Percentiles rank a stretch among this genome's conserved stretches.
Conservation (phyloP, 2,329 filamentous ascomycete species). For the Corinectria fuckeliana region DNA sequence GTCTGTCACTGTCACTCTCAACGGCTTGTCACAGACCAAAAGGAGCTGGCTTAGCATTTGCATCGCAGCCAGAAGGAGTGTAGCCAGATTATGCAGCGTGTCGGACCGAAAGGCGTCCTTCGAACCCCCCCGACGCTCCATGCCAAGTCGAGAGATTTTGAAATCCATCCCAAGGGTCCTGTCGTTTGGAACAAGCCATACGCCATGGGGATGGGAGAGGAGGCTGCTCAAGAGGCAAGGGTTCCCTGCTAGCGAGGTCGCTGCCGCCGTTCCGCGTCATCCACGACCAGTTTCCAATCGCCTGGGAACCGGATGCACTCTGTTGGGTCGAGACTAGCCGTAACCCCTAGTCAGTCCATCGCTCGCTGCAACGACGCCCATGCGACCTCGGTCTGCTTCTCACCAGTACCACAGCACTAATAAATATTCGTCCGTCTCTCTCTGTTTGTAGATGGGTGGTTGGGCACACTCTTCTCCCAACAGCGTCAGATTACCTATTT, state of each 20-base stretch:
- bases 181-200: slow-evolving; percentile 22
- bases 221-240: slow-evolving; percentile 26
- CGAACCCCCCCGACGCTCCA: neutral
- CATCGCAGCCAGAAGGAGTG: neutral
- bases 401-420: slow-evolving; percentile 1
- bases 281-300: slow-evolving; percentile 33
- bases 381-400: slow-evolving; percentile 15
- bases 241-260: slow-evolving; percentile 27
- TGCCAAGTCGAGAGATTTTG: slow-evolving; percentile 4
- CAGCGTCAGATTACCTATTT: neutral
- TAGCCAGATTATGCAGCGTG: slow-evolving; percentile 12
- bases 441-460: neutral
- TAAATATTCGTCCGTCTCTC: too few relatives aligned
- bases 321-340: slow-evolving; percentile 12
- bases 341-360: slow-evolving; percentile 5
- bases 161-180: slow-evolving; percentile 24
- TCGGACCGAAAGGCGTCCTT: slow-evolving; percentile 1
- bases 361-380: slow-evolving; percentile 16
- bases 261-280: slow-evolving; percentile 25
- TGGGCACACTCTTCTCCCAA: neutral
- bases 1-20: neutral
- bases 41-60: neutral
- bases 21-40: neutral
- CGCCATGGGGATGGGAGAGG: slow-evolving; percentile 25
- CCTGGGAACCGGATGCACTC: slow-evolving; percentile 32